Percentiles rank a stretch among this genome's conserved stretches.
phyloP scores from a whole-genome alignment of 2,329 filamentous ascomycete species.

The Camillea tinctor region DNA sequence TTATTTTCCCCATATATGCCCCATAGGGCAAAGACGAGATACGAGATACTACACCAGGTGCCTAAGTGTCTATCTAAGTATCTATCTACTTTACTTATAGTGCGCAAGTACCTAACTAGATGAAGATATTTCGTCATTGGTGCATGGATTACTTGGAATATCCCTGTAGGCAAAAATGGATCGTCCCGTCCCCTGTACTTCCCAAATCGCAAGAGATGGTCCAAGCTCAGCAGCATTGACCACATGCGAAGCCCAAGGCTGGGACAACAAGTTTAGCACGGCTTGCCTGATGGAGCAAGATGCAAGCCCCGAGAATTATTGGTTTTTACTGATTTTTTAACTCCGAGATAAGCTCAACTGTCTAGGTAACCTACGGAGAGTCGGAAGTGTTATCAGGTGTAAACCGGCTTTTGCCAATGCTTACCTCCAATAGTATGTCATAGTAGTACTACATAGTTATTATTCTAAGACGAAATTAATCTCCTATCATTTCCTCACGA shows the following conservation, averaged over 20 bases:
- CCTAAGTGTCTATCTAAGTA: too few species aligned
- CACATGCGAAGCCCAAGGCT: background rate
- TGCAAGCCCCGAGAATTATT: background rate
- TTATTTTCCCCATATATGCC: too few species aligned
- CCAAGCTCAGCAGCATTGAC: background rate
- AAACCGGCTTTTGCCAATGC: too few species aligned
- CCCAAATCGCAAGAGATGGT: background rate
- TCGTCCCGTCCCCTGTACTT: slow-evolving; percentile 3
- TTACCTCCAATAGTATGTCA: too few species aligned
- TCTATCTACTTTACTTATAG: too few species aligned
- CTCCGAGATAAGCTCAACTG: background rate
- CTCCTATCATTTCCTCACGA: background rate
- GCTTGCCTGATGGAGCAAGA: background rate
- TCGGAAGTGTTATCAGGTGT: background rate
- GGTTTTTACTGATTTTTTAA: too few species aligned
- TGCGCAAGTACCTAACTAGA: background rate
- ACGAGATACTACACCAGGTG: too few species aligned
- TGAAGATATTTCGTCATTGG: background rate
- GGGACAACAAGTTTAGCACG: too few species aligned
- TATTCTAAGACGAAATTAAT: too few species aligned
- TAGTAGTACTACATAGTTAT: too few species aligned
- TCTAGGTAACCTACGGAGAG: background rate
- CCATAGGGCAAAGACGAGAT: too few species aligned
- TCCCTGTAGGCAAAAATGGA: background rate
- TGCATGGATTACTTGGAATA: background rate